These are phyloP conservation scores for Jamesozyma piceae DNA, from an alignment of 805 yeast species.

Conservation along the genomic window DNA sequence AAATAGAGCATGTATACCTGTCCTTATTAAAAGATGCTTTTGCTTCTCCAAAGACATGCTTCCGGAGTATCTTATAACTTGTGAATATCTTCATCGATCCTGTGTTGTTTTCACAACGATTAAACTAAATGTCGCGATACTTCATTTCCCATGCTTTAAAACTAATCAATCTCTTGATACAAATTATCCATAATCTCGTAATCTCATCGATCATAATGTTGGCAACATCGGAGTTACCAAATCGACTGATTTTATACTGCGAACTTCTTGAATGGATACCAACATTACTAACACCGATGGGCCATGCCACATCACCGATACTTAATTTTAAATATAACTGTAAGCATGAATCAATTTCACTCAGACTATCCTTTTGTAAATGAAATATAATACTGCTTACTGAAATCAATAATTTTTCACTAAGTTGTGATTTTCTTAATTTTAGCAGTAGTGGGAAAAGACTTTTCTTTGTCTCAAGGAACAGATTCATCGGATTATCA, in stretches of 20 bases:
- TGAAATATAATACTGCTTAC: slow-evolving; percentile 51
- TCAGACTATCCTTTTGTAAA: slow-evolving; percentile 37
- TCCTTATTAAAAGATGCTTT: too few relatives aligned
- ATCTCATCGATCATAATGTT: slow-evolving; percentile 72
- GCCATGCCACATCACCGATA: slow-evolving; percentile 88
- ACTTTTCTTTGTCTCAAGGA: slow-evolving; percentile 40
- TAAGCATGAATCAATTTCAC: slow-evolving; percentile 28
- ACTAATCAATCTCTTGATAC: slow-evolving; percentile 63
- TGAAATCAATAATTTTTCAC: slow-evolving; percentile 38
- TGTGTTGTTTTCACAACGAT: too few relatives aligned
- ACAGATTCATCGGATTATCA: slow-evolving; percentile 14
- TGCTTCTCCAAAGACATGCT: too few relatives aligned
- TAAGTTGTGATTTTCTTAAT: slow-evolving; percentile 38
- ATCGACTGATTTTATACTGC: slow-evolving; percentile 42
- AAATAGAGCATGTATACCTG: too few relatives aligned
- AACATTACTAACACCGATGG: slow-evolving; percentile 71
- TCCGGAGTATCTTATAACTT: too few relatives aligned
- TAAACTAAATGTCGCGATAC: background rate
- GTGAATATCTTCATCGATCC: too few relatives aligned
- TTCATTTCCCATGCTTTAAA: slow-evolving; percentile 25
- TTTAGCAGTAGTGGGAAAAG: slow-evolving; percentile 45
- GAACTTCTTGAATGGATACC: slow-evolving; percentile 73
- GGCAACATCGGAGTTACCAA: slow-evolving; percentile 36
- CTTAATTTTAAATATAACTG: slow-evolving; percentile 67
- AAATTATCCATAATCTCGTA: slow-evolving; percentile 69